Percentiles rank a stretch among this genome's conserved stretches.
Conservation (phyloP, 768 basidiomycete genomes). For the Pleurotus ostreatus region DNA sequence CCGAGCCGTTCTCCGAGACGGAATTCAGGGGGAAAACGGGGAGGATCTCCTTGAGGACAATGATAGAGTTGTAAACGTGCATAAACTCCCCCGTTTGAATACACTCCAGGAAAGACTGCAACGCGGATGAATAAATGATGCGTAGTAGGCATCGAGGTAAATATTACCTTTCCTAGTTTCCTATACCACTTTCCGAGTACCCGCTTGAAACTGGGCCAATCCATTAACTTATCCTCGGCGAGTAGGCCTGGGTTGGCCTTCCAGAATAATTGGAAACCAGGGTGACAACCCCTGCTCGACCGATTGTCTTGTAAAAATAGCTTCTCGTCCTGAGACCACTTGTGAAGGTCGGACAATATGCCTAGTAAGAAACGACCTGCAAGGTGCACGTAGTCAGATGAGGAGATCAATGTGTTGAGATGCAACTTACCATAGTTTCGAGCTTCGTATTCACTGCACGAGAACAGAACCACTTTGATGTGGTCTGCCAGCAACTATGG, state of each 20-base stretch:
- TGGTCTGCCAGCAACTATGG: constrained; percentile 78
- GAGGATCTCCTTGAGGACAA: constrained; percentile 87
- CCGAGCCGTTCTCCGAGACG: constrained; percentile 49
- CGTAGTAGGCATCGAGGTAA: background rate
- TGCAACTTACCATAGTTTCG: constrained; percentile 76
- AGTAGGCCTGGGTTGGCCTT: constrained; percentile 33
- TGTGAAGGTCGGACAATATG: constrained; percentile 70
- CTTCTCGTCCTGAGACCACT: constrained; percentile 77
- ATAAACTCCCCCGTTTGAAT: constrained; percentile 90
- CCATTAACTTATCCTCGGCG: constrained; percentile 50
- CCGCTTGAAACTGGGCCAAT: constrained; percentile 67
- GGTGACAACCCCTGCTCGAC: constrained; percentile 62
- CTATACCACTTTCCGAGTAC: constrained; percentile 83
- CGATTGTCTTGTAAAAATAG: constrained; percentile 71
- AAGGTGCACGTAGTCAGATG: background rate
- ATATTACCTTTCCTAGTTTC: constrained; percentile 60
- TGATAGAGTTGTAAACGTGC: constrained; percentile 96
- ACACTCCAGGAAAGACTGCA: constrained; percentile 73
- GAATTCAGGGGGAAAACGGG: constrained; percentile 80
- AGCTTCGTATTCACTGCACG: constrained; percentile 95
- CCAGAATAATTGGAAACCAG: constrained; percentile 62
- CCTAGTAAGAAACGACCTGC: constrained; percentile 84
- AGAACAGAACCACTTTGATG: constrained; percentile 80
- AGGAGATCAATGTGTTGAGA: background rate
- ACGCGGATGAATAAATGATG: background rate